Evolutionary conservation across 306 rosid genomes (phyloP), one percentile per base, ranked within the genome.

Genomic region (Dryas octopetala): DNA sequence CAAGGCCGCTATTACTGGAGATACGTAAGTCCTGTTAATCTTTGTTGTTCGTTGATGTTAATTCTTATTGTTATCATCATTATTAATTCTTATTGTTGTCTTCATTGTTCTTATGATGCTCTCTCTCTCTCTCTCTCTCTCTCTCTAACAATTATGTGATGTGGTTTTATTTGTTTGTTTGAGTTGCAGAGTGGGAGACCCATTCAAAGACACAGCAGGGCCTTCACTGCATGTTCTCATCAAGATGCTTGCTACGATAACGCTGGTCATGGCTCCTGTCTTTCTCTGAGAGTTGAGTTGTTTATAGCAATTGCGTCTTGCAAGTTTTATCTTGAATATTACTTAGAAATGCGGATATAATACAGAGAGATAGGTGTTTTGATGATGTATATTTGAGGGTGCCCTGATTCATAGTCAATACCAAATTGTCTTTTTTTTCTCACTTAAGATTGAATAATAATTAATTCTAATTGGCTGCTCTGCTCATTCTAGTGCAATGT

Each of bases 151-250:
- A 23, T 7, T 49, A 41, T 50, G 8, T 80, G 46, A 49, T 17
- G 12, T 26, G 11, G 46, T n/a, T 57, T 80, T 0, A 9, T 65
- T 81, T 26, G 70, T 79, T 32, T 32, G 38, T 32, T 32, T 32
- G 38, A 32, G 43, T 61, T 62, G 89, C 91, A 95, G 99, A 17
- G 97, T 95, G 82, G 97, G 99, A 68, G 99, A 95, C 67, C 99
- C 98, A 16, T 95, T 95, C 86, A 95, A 95, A 85, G 99, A 95
- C 89, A 95, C 99, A 28, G 98, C 98, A 7, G 99, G 99, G 79
- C 99, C 99, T 78, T 95, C 97, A 28, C 78, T 95, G 74, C 99
- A 95, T 74, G 99, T 95, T 17, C 98, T 95, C 51, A 95, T 95
- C 54, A 95, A 95, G 87, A 89, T 95, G 99, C 99, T 95, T 32